A percentile compares a stretch with the other conserved stretches of the same genome.
Evolutionary conservation across 176 grass and related monocot species (phyloP).

Genomic region (Typha latifolia): DNA sequence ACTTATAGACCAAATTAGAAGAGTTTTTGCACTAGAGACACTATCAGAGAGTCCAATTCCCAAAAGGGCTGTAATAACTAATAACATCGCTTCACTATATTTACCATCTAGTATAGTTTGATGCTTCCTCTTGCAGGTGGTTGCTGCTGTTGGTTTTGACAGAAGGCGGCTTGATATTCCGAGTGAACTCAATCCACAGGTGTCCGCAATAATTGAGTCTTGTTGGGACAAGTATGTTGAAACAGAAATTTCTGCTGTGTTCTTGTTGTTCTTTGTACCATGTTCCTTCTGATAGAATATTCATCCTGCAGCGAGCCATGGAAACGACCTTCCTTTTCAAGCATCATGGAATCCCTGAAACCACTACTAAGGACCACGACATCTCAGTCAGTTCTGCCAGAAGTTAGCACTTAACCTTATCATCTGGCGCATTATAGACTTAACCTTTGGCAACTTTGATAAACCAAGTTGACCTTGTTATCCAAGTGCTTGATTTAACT

Average conservation of each 20-base stretch:
- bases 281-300: constrained; percentile 11
- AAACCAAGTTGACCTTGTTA: not conserved
- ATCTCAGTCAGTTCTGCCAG: constrained; percentile 18
- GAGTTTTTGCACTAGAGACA: no score
- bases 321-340: constrained; percentile 65
- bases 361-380: constrained; percentile 42
- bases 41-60: no score
- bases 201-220: constrained; percentile 56
- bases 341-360: constrained; percentile 67
- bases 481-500: not conserved
- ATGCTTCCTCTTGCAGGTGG: constrained; percentile 38
- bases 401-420: constrained; percentile 18
- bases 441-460: not conserved
- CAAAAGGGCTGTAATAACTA: no score
- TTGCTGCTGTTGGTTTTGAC: constrained; percentile 70
- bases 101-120: not conserved
- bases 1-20: no score
- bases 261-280: constrained; percentile 8
- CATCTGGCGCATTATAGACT: not conserved
- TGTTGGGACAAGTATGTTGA: constrained; percentile 71
- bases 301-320: constrained; percentile 46
- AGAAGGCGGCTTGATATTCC: constrained; percentile 65
- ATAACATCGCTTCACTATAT: not conserved
- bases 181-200: constrained; percentile 34
- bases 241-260: constrained; percentile 9